These are phyloP conservation scores for Hawksworthiomyces lignivorus DNA, from an alignment of 2,329 filamentous ascomycete genomes.

Conservation along the genomic window DNA sequence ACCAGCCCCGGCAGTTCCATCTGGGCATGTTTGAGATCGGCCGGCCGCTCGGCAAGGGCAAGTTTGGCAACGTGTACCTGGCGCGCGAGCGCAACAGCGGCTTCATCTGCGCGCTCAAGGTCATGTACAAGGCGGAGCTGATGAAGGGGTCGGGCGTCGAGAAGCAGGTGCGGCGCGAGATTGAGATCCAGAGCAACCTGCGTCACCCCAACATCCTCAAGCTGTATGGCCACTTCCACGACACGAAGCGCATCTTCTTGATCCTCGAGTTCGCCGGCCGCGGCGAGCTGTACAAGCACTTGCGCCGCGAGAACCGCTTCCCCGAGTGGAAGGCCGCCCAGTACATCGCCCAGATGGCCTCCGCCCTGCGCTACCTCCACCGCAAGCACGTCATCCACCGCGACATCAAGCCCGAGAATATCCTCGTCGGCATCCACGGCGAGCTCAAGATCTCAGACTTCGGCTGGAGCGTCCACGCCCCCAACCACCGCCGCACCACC, in stretches of 20 bases:
- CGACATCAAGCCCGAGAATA: conserved; percentile 97
- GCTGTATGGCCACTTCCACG: conserved; percentile 82
- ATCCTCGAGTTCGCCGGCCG: conserved; percentile 82
- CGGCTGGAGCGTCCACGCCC: conserved; percentile 96
- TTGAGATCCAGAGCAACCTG: conserved; percentile 83
- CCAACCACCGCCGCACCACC: conserved; percentile 85
- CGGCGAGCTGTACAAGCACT: conserved; percentile 82
- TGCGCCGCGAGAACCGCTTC: conserved; percentile 70
- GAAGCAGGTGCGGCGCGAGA: conserved; percentile 80
- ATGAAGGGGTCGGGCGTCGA: conserved; percentile 70
- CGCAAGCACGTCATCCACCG: conserved; percentile 96
- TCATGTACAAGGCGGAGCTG: conserved; percentile 76
- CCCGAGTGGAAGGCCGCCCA: conserved; percentile 80
- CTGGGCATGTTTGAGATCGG: conserved; percentile 93
- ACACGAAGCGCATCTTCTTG: conserved; percentile 78
- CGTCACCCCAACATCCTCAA: conserved; percentile 79
- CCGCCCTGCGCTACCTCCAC: conserved; percentile 81
- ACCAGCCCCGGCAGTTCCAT: conserved; percentile 60
- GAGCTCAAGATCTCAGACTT: conserved; percentile 99
- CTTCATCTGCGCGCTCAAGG: conserved; percentile 81
- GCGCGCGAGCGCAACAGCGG: conserved; percentile 70
- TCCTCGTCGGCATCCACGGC: conserved; percentile 88
- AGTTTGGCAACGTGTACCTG: conserved; percentile 80
- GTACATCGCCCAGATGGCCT: conserved; percentile 87
- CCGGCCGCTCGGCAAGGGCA: conserved; percentile 76